These are phyloP conservation scores for Pseudozyma sp. DNA, from an alignment of 1,284 basidiomycete species.

Conservation along the genomic window DNA sequence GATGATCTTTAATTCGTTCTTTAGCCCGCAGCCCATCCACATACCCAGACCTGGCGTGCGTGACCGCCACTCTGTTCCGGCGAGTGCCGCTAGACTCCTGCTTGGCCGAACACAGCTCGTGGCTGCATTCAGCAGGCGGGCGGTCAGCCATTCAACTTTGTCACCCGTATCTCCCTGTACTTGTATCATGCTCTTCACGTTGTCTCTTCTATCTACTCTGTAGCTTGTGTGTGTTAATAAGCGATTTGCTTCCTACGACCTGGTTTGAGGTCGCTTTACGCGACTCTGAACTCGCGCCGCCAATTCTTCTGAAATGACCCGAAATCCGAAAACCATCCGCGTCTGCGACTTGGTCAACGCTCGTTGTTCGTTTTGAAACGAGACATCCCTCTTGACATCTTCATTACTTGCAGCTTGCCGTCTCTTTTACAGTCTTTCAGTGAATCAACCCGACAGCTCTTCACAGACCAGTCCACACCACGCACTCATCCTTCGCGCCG, in stretches of 20 bases:
- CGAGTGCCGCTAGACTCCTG: background rate
- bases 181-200: constrained; percentile 13
- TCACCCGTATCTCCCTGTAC: constrained; percentile 18
- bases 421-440: too few relatives aligned
- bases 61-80: constrained; percentile 1
- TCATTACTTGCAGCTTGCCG: too few relatives aligned
- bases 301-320: constrained; percentile 18
- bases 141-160: background rate
- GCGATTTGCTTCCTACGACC: background rate
- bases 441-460: too few relatives aligned
- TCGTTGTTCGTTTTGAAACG: too few relatives aligned
- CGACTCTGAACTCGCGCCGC: background rate
- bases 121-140: background rate
- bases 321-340: constrained; percentile 31
- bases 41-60: constrained; percentile 10
- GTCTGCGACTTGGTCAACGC: constrained; percentile 1
- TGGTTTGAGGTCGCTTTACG: background rate
- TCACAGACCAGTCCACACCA: background rate
- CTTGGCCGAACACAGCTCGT: background rate
- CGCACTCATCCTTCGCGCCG: too few relatives aligned
- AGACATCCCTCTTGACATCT: background rate
- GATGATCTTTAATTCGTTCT: constrained; percentile 29
- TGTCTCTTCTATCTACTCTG: background rate
- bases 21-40: background rate
- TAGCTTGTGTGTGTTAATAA: background rate